phyloP scores from a whole-genome alignment of 345 rosid genomes.

The Syzygium oleosum region DNA sequence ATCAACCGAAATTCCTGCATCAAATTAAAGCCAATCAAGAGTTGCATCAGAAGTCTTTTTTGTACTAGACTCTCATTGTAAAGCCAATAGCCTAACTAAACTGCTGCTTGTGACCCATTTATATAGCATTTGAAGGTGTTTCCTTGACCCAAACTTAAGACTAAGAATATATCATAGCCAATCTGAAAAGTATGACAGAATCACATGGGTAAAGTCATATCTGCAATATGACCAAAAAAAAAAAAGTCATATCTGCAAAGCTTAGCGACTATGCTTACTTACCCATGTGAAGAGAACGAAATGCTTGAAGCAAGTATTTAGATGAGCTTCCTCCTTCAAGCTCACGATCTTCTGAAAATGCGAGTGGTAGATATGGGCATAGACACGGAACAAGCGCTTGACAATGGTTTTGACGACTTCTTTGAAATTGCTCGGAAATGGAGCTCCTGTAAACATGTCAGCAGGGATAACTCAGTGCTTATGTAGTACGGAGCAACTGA shows the following conservation, averaged over 20 bases:
- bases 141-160: background rate
- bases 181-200: background rate
- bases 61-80: background rate
- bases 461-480: background rate
- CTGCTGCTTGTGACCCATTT: background rate
- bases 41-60: background rate
- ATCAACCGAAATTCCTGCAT: slow-evolving; percentile 60
- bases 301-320: slow-evolving; percentile 71
- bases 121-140: background rate
- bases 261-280: background rate
- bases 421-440: slow-evolving; percentile 45
- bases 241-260: background rate
- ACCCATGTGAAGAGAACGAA: slow-evolving; percentile 62
- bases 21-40: slow-evolving; percentile 1
- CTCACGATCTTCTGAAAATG: slow-evolving; percentile 66
- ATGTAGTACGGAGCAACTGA: background rate
- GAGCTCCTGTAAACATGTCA: slow-evolving; percentile 27
- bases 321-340: slow-evolving; percentile 70
- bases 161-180: background rate
- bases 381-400: slow-evolving; percentile 56
- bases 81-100: background rate
- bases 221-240: background rate
- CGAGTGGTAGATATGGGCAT: slow-evolving; percentile 68
- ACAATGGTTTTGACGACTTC: slow-evolving; percentile 61
- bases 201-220: background rate